These are phyloP conservation scores for Ensete ventricosum DNA, from an alignment of 176 grass and related monocot species.

Conservation along the genomic window DNA sequence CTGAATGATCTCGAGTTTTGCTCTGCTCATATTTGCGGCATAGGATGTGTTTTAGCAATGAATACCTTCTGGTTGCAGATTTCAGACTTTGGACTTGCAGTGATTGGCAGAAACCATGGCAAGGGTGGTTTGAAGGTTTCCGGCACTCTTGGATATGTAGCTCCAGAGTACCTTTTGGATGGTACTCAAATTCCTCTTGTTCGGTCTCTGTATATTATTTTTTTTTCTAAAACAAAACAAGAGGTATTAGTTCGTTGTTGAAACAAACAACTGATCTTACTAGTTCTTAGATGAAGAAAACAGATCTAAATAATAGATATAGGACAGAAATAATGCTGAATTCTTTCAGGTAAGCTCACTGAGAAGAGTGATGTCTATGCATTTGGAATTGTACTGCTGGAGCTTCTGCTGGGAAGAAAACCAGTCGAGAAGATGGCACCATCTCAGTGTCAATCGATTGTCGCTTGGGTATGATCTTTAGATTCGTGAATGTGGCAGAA, in stretches of 20 bases:
- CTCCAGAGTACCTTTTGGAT: constrained; percentile 85
- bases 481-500: background rate
- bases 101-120: constrained; percentile 51
- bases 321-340: background rate
- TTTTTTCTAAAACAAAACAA: background rate
- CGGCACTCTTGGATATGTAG: constrained; percentile 91
- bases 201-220: background rate
- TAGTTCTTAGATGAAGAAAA: background rate
- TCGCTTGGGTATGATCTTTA: constrained; percentile 61
- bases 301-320: background rate
- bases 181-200: constrained; percentile 32
- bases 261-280: background rate
- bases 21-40: background rate
- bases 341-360: constrained; percentile 61
- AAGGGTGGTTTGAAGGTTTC: constrained; percentile 72
- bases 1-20: background rate
- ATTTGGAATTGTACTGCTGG: constrained; percentile 85
- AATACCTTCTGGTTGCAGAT: constrained; percentile 38
- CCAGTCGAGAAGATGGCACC: constrained; percentile 81
- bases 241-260: background rate
- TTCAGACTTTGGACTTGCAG: constrained; percentile 95
- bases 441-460: constrained; percentile 81
- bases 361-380: constrained; percentile 98
- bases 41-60: background rate
- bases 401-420: constrained; percentile 89